Percentiles rank a stretch among this genome's conserved stretches.
phyloP scores from a whole-genome alignment of 139 green algal genomes.

The Penium margaritaceum region DNA sequence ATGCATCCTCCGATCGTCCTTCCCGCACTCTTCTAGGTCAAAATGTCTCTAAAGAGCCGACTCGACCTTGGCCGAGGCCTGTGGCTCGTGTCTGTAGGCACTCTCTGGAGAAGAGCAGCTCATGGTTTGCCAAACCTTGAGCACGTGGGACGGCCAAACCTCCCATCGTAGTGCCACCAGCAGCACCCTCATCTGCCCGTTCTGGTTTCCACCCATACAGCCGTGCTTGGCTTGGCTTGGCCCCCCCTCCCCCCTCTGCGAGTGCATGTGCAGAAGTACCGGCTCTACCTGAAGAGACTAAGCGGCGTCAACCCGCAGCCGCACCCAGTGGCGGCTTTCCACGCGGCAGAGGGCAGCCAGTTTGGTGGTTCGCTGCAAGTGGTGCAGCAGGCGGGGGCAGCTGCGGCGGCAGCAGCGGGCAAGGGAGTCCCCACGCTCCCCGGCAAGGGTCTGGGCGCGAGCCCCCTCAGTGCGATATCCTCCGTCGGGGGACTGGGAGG shows the following conservation, averaged over 20 bases:
- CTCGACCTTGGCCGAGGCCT: too few relatives aligned
- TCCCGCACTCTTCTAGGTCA: too few relatives aligned
- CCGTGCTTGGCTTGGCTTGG: too few relatives aligned
- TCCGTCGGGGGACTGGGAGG: neutral
- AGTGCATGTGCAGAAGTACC: constrained; percentile 74
- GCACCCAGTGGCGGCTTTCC: constrained; percentile 35
- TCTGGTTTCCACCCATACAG: too few relatives aligned
- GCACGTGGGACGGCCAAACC: too few relatives aligned
- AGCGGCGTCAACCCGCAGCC: constrained; percentile 33
- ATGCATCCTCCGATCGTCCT: too few relatives aligned
- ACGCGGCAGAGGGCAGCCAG: constrained; percentile 18
- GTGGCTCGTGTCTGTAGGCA: too few relatives aligned
- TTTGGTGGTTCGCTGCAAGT: constrained; percentile 30
- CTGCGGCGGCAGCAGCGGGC: neutral
- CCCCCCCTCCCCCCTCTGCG: neutral
- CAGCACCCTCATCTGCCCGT: too few relatives aligned
- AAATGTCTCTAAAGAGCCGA: too few relatives aligned
- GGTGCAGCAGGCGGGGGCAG: neutral
- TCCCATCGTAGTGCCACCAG: too few relatives aligned
- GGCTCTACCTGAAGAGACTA: constrained; percentile 82
- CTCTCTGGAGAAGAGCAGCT: too few relatives aligned
- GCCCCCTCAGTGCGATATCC: neutral
- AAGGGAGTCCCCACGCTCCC: neutral
- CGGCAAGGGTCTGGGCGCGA: neutral
- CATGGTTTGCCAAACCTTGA: too few relatives aligned